Conservation (phyloP, 768 basidiomycete species). For the Leccinum arenicola region DNA sequence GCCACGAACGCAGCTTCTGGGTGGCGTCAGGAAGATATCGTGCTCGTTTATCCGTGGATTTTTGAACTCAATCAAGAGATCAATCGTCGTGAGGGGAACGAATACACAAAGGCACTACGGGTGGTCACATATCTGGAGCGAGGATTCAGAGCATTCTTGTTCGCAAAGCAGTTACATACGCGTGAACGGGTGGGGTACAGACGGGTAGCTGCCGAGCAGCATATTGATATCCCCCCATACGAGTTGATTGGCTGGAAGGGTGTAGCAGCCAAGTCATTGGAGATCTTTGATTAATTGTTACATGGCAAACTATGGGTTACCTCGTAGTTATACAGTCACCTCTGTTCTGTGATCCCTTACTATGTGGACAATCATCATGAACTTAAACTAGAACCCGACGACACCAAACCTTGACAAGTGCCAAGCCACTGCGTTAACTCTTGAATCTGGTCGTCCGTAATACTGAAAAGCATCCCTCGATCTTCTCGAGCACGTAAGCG, state of each 20-base stretch:
- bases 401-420: background rate
- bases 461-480: slow-evolving; percentile 10
- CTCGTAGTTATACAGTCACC: background rate
- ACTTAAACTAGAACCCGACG: background rate
- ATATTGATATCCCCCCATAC: background rate
- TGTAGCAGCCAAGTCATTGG: slow-evolving; percentile 1
- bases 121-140: slow-evolving; percentile 3
- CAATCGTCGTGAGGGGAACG: background rate
- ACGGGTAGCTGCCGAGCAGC: slow-evolving; percentile 8
- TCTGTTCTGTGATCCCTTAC: background rate
- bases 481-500: slow-evolving; percentile 9
- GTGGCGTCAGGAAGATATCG: no score
- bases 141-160: slow-evolving; percentile 6
- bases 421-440: background rate
- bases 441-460: slow-evolving; percentile 9
- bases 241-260: background rate
- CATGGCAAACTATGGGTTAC: no score
- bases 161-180: slow-evolving; percentile 6
- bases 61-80: background rate
- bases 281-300: background rate
- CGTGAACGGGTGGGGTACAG: slow-evolving; percentile 13
- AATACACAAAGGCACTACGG: background rate
- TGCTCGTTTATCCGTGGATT: no score
- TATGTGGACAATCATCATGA: background rate
- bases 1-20: no score